Percentiles rank a stretch among this genome's conserved stretches.
Evolutionary conservation across 345 rosid genomes (phyloP).

Genomic region (Aegle marmelos): DNA sequence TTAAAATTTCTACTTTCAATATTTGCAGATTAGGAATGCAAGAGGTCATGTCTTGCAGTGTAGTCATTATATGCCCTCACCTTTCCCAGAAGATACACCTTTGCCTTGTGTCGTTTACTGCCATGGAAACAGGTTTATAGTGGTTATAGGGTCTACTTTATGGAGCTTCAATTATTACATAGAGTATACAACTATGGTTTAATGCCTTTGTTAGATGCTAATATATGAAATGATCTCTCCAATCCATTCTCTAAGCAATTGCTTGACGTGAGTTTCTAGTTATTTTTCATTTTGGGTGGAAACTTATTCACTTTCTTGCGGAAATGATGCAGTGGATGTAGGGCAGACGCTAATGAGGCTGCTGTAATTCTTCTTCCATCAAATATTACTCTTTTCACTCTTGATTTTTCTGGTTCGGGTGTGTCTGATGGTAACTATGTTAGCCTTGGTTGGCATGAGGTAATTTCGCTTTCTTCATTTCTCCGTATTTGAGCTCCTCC

Average conservation of each 20-base stretch:
- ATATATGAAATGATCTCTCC: not conserved
- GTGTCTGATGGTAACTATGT: slow-evolving; percentile 93
- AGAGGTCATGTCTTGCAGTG: slow-evolving; percentile 84
- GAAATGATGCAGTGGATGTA: slow-evolving; percentile 73
- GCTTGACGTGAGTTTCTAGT: not conserved
- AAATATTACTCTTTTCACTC: slow-evolving; percentile 88
- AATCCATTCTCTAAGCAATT: not conserved
- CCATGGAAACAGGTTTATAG: slow-evolving; percentile 85
- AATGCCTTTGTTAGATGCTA: not conserved
- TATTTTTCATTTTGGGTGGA: slow-evolving; percentile 2
- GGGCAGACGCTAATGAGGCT: slow-evolving; percentile 98
- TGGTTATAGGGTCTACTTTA: not conserved
- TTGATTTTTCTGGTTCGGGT: slow-evolving; percentile 99
- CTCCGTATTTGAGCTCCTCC: not conserved
- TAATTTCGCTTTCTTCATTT: slow-evolving; percentile 26
- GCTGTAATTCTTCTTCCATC: slow-evolving; percentile 89
- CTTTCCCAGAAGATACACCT: slow-evolving; percentile 58
- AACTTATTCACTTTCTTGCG: slow-evolving; percentile 24
- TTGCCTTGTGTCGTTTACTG: slow-evolving; percentile 97
- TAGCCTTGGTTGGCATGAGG: slow-evolving; percentile 98
- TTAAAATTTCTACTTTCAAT: slow-evolving; percentile 5
- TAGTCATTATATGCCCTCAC: slow-evolving; percentile 79
- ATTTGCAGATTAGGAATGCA: slow-evolving; percentile 72
- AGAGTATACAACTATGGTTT: not conserved
- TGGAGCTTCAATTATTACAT: slow-evolving; percentile 7